Evolutionary conservation across 192 early-diverging fungal species (phyloP), one percentile per base, ranked within the genome.

Genomic region (Backusella morwellensis): DNA sequence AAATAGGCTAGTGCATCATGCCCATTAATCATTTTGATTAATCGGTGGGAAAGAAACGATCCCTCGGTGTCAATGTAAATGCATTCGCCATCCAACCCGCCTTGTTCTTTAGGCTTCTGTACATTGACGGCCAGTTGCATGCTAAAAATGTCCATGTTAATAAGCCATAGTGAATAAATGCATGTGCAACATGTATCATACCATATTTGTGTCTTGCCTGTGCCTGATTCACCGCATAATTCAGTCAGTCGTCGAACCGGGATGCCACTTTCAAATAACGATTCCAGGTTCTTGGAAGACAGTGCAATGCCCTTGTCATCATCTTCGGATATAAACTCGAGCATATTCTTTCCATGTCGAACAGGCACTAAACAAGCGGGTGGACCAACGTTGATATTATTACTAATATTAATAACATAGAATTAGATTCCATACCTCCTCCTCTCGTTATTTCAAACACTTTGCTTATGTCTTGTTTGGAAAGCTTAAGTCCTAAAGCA

Each of bases 21-120:
- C 11, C 41, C 38, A 23, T 68, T 41, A 1, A 12, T 63, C 56
- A 63, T 63, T 26, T 29, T 63, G 17, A 21, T 32, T 3, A 73
- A 15, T 54, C 72, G 15, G 23, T 17, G 6, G 0, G 66, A n/a
- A 5, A 29, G 3, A 34, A 73, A 74, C 9, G 72, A 42, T 0
- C 77, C 77, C 56, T 78, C 77, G 0, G 77, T 78, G 23, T 78
- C 77, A 52, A 78, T 78, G 29, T 78, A 78, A 8, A 78, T 68
- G 17, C 72, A 78, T 38, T 74, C 72, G 1, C 72, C 59, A n/a
- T 47, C 15, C 6, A 54, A 4, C 8, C 44, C 71, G 2, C 77
- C 77, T 9, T 67, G 7, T 11, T 70, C 15, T 32, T 52, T 34
- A 14, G 75, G 47, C 0, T 23, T 26, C 35, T 75, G 74, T 11